Percentiles rank a stretch among this genome's conserved stretches.
Evolutionary conservation across 176 grass and related monocot species (phyloP).

Genomic region (bread wheat (Triticum aestivum)): DNA sequence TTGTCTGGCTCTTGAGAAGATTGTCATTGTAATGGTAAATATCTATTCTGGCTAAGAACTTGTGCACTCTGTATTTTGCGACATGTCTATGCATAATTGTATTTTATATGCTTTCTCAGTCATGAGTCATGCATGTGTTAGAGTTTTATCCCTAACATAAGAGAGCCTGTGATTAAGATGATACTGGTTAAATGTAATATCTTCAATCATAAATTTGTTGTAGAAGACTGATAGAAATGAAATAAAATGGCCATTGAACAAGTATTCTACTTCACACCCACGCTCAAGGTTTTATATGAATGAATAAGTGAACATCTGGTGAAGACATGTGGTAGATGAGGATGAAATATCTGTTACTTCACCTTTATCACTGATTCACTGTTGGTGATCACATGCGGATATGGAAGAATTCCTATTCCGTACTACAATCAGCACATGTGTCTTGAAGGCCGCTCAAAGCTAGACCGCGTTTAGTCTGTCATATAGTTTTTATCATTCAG

Average conservation of each 20-base stretch:
- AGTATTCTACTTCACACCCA: not conserved
- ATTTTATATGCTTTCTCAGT: not conserved
- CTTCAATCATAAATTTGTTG: not conserved
- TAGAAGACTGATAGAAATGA: not conserved
- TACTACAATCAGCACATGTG: not conserved
- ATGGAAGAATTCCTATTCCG: not conserved
- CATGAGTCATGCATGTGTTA: not conserved
- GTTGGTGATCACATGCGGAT: not conserved
- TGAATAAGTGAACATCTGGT: slow-evolving; percentile 4
- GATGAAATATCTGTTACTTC: not conserved
- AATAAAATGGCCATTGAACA: not conserved
- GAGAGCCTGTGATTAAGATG: slow-evolving; percentile 4
- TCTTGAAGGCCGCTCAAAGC: not conserved
- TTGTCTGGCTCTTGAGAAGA: not conserved
- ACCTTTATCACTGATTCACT: not conserved
- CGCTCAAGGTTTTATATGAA: slow-evolving; percentile 6
- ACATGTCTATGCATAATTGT: not conserved
- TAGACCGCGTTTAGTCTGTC: not conserved
- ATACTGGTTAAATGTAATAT: not conserved
- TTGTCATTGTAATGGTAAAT: not conserved
- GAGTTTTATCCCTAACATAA: not conserved
- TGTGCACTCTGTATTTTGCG: not conserved
- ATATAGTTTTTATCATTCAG: not conserved
- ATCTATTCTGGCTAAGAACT: not conserved
- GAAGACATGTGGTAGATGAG: not conserved